Base-by-base conservation (phyloP, 768 basidiomycete species). In the Cystobasidium onofrii region DNA sequence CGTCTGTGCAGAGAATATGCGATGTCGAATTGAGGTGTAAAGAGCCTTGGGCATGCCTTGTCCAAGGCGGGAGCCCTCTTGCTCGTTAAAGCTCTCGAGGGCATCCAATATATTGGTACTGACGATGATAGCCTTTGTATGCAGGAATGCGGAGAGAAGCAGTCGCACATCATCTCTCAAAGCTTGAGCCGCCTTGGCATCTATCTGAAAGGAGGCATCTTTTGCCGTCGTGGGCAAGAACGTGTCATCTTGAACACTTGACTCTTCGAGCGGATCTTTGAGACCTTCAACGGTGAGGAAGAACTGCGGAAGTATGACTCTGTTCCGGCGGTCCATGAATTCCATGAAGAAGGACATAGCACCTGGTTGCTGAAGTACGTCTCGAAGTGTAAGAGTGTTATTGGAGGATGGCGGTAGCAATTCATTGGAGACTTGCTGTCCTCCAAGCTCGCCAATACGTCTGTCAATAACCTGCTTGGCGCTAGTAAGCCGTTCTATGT, bases 261-360 rank as follows among this genome's bases (percentile, higher is more conserved):
- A 85, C 1, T 87, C 86, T 80, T 96, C 94, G 31, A 99, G 82
- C 0, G 96, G 96, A 77, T 95, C 92, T 82, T 97, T 97, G 85
- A 98, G 95, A 73, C 91, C 92, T 82, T 99, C 93, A 1, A 97
- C 91, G 0, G 92, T 92, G 0, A 98, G 84, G 95, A 95, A 98
- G 82, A 97, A 99, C 76, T 98, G 95, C 1, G 96, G 91, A 12
- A 92, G 86, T 15, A 91, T 79, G 15, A 93, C 90, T 34, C 89
- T 87, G 74, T 87, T 85, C 9, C 90, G 86, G 17, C 96, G 86
- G 77, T 98, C 96, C 91, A 97, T 94, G 78, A 91, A 96, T 83
- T 99, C 96, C 88, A 97, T 93, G 82, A 95, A 91, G 80, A 96
- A 95, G 1, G 91, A 92, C 1, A 98, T 85, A 0, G 92, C 92